Evolutionary conservation across 2,329 filamentous ascomycete genomes (phyloP).

Genomic region (Coniosporium tulheliwenetii): DNA sequence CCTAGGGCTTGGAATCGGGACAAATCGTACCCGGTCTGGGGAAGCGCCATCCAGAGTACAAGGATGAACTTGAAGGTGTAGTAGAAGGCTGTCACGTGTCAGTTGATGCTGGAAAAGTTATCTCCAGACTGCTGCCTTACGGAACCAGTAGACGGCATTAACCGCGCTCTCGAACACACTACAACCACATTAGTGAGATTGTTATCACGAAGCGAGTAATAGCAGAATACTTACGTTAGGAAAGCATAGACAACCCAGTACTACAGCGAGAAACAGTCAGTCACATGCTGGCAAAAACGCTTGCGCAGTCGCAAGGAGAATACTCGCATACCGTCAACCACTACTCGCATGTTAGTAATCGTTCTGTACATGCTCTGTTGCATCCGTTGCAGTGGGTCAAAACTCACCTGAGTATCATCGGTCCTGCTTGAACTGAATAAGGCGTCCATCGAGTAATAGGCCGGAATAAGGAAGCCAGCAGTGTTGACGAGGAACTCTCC

Average conservation of each 20-base stretch:
- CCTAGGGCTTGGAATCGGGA: neutral
- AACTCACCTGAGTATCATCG: conserved; percentile 67
- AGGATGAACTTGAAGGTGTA: conserved; percentile 99
- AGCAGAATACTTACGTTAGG: conserved; percentile 43
- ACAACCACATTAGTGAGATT: conserved; percentile 7
- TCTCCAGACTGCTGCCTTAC: conserved; percentile 12
- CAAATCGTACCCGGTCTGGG: conserved; percentile 69
- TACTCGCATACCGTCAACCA: conserved; percentile 39
- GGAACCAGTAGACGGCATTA: conserved; percentile 84
- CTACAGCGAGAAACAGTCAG: conserved; percentile 18
- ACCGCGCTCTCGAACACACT: conserved; percentile 67
- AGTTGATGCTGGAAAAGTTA: conserved; percentile 3
- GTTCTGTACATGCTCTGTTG: neutral
- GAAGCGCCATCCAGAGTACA: conserved; percentile 93
- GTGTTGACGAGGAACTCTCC: conserved; percentile 79
- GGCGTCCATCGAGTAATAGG: conserved; percentile 69
- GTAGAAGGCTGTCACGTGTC: conserved; percentile 58
- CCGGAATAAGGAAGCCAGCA: conserved; percentile 67
- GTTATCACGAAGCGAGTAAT: conserved; percentile 2
- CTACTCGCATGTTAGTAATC: conserved; percentile 29
- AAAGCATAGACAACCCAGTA: conserved; percentile 82
- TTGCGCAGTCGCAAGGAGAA: neutral
- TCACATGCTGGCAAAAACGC: conserved; percentile 1
- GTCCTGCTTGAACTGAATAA: conserved; percentile 56
- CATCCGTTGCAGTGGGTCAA: neutral